phyloP scores from a whole-genome alignment of 2,329 filamentous ascomycete genomes.

The Pseudopithomyces maydicus region DNA sequence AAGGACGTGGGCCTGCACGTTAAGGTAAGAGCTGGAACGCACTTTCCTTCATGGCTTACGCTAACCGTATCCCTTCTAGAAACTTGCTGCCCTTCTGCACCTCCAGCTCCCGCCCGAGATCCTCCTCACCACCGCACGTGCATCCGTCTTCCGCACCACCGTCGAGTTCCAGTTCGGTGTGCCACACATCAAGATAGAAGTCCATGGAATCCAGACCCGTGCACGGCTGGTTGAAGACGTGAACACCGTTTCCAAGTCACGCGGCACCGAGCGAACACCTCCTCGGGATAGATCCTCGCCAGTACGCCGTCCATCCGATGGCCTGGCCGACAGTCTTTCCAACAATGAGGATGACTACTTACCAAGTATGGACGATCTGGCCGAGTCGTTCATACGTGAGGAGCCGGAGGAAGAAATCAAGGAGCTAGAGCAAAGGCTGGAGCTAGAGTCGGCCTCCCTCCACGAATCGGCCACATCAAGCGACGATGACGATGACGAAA shows the following conservation, averaged over 20 bases:
- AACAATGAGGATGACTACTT: slow-evolving; percentile 50
- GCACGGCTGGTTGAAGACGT: slow-evolving; percentile 30
- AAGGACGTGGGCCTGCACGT: slow-evolving; percentile 82
- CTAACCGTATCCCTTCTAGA: slow-evolving; percentile 62
- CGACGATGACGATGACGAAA: slow-evolving; percentile 68
- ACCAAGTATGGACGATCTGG: slow-evolving; percentile 73
- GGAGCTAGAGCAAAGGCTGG: slow-evolving; percentile 71
- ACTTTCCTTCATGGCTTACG: background rate
- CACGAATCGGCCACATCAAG: slow-evolving; percentile 64
- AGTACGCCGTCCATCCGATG: slow-evolving; percentile 16
- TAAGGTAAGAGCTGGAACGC: slow-evolving; percentile 61
- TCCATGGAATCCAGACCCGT: slow-evolving; percentile 78
- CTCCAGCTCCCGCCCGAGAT: slow-evolving; percentile 70
- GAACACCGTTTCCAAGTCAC: slow-evolving; percentile 10
- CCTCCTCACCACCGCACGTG: slow-evolving; percentile 73
- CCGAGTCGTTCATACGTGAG: slow-evolving; percentile 77
- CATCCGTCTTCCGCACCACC: slow-evolving; percentile 77
- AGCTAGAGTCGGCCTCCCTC: slow-evolving; percentile 66
- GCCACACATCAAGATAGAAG: slow-evolving; percentile 79
- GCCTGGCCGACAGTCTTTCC: slow-evolving; percentile 22
- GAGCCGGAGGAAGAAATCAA: slow-evolving; percentile 69
- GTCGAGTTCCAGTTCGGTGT: slow-evolving; percentile 88
- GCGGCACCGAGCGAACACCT: slow-evolving; percentile 4
- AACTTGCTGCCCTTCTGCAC: slow-evolving; percentile 74
- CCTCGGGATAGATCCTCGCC: slow-evolving; percentile 14